Evolutionary conservation across 768 basidiomycete genomes (phyloP), one percentile per base, ranked within the genome.

Genomic region (Mycena kentingensis): DNA sequence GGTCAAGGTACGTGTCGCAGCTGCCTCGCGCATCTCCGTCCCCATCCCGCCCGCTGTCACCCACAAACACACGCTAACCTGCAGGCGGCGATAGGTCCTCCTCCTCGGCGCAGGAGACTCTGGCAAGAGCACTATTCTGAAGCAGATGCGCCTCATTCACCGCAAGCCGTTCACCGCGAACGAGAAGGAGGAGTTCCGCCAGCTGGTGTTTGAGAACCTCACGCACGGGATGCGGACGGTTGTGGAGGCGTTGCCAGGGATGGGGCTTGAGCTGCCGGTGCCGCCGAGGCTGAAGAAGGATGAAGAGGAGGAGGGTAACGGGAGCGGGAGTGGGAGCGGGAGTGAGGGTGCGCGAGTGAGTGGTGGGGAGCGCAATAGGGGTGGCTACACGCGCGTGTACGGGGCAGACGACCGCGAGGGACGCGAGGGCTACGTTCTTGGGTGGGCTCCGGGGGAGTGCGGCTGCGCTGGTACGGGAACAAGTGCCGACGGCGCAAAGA

Each of bases 121-220:
- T 27, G 94, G 94, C 22, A 98, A 97, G 71, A 92, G 90, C 6
- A 97, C 94, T 8, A 80, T 97, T 63, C 80, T 94, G 68, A 94
- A 93, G 90, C 94, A 98, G 88, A 98, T 98, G 96, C 86, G 94
- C 32, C 76, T 97, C 34, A 97, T 99, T 44, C 95, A 98, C 71
- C 81, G 84, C 53, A 76, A 92, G 2, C 88, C 90, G 0, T 99
- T 97, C 72, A 81, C 87, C 0, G 47, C 80, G 0, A 79, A 84
- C 62, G 96, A 98, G 68, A 80, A 90, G 31, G 96, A 98, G 70
- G 82, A 78, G 13, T 97, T 88, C 62, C 85, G 95, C 2, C 95
- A 96, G 63, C 84, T 97, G 38, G 85, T 94, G 10, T 99, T 95
- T 68, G 87, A 88, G 63, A 98, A 98, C 70, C 71, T 99, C 25